Conservation (phyloP, 371 early-diverging fungal genomes). For the Lichtheimia ornata region DNA sequence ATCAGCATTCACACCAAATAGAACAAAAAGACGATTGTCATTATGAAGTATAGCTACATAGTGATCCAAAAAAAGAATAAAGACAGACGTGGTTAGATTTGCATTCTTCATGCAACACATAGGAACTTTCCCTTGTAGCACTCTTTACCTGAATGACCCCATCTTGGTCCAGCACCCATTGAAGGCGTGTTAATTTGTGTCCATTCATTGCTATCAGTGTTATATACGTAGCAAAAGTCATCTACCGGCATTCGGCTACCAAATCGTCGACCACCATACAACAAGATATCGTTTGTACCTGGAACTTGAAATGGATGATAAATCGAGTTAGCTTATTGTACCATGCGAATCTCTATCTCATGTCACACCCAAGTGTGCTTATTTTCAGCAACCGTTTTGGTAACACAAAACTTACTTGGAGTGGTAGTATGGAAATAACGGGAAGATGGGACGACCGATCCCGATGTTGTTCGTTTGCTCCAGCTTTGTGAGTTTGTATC, state of each 20-base stretch:
- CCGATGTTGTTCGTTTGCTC: constrained; percentile 1
- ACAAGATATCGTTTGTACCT: constrained; percentile 8
- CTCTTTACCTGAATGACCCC: constrained; percentile 24
- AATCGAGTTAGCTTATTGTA: background rate
- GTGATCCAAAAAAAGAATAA: too few relatives aligned
- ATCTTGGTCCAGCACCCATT: constrained; percentile 22
- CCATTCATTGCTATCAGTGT: constrained; percentile 10
- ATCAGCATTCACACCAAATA: constrained; percentile 19
- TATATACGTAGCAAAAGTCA: constrained; percentile 17
- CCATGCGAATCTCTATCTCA: too few relatives aligned
- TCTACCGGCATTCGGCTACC: constrained; percentile 14
- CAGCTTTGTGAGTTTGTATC: constrained; percentile 10
- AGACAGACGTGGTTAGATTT: too few relatives aligned
- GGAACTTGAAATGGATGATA: constrained; percentile 8
- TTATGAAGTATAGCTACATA: constrained; percentile 14
- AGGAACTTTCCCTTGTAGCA: too few relatives aligned
- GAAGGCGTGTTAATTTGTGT: constrained; percentile 7
- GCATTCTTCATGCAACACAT: background rate
- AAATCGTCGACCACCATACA: constrained; percentile 11
- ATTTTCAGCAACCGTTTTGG: background rate
- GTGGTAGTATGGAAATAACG: constrained; percentile 19
- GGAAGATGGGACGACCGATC: constrained; percentile 13
- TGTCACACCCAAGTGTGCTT: too few relatives aligned
- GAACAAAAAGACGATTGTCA: constrained; percentile 15
- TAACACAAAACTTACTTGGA: constrained; percentile 7